phyloP scores from a whole-genome alignment of 331 rosid species.

The Cydonia oblonga region DNA sequence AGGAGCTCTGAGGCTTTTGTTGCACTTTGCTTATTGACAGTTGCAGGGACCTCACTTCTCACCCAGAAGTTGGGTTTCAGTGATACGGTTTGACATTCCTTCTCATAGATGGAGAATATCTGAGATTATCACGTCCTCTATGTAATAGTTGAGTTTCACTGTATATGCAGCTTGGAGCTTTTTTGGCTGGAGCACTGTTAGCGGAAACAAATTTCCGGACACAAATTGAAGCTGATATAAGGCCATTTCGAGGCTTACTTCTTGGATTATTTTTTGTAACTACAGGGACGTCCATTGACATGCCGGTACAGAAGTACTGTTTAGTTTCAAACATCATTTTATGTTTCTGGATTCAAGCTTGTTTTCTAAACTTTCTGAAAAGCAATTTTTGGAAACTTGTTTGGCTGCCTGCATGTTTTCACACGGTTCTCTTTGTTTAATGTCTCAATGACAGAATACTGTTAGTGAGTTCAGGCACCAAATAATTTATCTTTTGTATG shows the following conservation, averaged over 20 bases:
- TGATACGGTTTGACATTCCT: constrained; percentile 64
- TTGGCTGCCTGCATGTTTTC: neutral
- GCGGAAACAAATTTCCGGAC: constrained; percentile 99
- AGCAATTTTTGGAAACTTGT: neutral
- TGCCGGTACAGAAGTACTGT: constrained; percentile 42
- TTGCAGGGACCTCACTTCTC: constrained; percentile 87
- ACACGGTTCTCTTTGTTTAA: neutral
- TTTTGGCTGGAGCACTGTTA: constrained; percentile 93
- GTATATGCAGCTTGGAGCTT: constrained; percentile 89
- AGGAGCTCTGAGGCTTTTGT: constrained; percentile 99
- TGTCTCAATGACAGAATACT: neutral
- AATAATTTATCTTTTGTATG: neutral
- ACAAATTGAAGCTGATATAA: constrained; percentile 99
- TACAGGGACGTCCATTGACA: constrained; percentile 89
- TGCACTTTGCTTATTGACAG: constrained; percentile 90
- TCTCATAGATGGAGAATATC: neutral
- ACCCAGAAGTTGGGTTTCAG: constrained; percentile 97
- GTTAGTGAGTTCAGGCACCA: neutral
- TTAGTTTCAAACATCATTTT: neutral
- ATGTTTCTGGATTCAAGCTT: neutral
- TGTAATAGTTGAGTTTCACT: constrained; percentile 3
- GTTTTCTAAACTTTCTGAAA: neutral
- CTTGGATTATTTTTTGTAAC: constrained; percentile 89
- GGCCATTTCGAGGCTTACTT: constrained; percentile 96
- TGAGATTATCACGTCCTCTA: neutral